phyloP scores from a whole-genome alignment of 2,329 filamentous ascomycete genomes.

The Aspergillus tamarii region DNA sequence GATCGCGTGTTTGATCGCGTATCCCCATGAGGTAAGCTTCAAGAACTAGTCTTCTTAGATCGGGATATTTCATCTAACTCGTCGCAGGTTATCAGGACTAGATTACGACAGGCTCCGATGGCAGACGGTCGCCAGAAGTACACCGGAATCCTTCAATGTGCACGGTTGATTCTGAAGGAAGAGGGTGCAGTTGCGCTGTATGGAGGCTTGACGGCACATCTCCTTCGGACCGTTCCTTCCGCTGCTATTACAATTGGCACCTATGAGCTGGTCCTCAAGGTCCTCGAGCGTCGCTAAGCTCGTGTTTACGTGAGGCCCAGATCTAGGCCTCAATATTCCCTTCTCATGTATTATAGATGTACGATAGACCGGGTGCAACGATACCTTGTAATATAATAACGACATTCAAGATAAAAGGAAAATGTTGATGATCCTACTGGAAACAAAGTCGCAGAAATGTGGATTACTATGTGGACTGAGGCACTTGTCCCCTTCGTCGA shows the following conservation, averaged over 20 bases:
- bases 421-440: not conserved
- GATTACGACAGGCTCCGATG: constrained; percentile 40
- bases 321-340: not conserved
- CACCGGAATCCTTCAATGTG: constrained; percentile 39
- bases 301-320: not conserved
- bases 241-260: constrained; percentile 42
- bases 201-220: constrained; percentile 40
- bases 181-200: constrained; percentile 42
- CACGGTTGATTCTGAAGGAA: constrained; percentile 37
- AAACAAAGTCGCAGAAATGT: not conserved
- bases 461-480: not conserved
- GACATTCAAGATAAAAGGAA: not conserved
- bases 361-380: constrained; percentile 1
- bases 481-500: not conserved
- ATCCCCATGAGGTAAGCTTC: constrained; percentile 38
- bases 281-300: constrained; percentile 14
- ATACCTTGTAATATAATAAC: constrained; percentile 2
- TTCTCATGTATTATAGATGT: constrained; percentile 6
- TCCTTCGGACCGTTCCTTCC: constrained; percentile 39
- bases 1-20: constrained; percentile 36
- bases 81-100: constrained; percentile 38
- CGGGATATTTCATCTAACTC: not conserved
- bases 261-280: constrained; percentile 41
- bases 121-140: constrained; percentile 40
- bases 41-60: not conserved